Evolutionary conservation across 2,329 filamentous ascomycete species (phyloP), one percentile per base, ranked within the genome.

Genomic region (Fusarium brachygibbosum): DNA sequence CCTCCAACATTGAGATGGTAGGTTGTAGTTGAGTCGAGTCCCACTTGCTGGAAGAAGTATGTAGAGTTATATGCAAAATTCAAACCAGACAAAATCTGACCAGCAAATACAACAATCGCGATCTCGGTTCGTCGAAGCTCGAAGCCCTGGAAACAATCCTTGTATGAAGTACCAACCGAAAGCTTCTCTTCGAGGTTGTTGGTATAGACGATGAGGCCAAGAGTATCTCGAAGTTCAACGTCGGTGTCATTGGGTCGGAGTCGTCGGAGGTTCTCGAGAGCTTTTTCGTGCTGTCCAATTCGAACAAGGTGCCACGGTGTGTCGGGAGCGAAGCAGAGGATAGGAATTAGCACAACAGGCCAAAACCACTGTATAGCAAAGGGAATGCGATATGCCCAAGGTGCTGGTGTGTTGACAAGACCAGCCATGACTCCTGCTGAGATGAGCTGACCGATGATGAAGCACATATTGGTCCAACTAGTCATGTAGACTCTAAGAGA

Each of bases 281-380:
- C 82, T 1, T 77, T 77, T 0, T 78, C 74, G 9, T 76, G 62
- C 7, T 71, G 71, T 1, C 77, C 78, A 16, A 78, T 65, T 6
- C 82, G 78, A 12, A 84, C 78, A 1, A 80, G 76, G 73, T 80
- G 82, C 80, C 82, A 78, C 0, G 84, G 84, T 1, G 80, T 82
- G 56, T 86, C 84, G 0, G 84, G 85, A 2, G 82, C 81, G 31
- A 85, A 81, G 12, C 73, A 66, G 3, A 83, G 74, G 3, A 77
- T 71, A 0, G 80, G 69, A 6, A 85, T 63, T 3, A 86, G 73
- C 2, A 81, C 74, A 1, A 80, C 75, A 0, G 83, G 82, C 79
- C 82, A 86, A 5, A 80, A 70, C 84, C 84, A 86, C 62, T 86
- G 83, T 0, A 85, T 54, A 1, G 79, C 83, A 56, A 83, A 86